Conservation (phyloP, 2,329 filamentous ascomycete species). For the Xylariaceae sp. region DNA sequence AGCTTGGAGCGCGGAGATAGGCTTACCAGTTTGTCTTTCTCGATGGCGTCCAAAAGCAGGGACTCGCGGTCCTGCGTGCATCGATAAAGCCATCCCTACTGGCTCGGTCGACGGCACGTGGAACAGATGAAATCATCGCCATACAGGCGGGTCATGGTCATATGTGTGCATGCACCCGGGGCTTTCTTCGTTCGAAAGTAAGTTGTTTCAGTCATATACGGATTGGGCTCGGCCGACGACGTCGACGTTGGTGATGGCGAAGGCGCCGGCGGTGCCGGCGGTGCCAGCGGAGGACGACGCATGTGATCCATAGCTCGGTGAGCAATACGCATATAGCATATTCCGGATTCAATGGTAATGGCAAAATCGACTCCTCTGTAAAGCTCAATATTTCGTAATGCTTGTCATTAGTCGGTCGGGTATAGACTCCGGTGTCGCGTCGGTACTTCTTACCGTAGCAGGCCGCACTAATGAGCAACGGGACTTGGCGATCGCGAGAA, state of each 20-base stretch:
- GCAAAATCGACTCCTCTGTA: neutral
- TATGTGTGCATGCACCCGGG: slow-evolving; percentile 52
- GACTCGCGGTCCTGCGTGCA: slow-evolving; percentile 44
- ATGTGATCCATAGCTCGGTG: slow-evolving; percentile 10
- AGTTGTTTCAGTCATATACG: too few relatives aligned
- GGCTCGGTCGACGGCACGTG: slow-evolving; percentile 49
- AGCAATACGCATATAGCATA: slow-evolving; percentile 8
- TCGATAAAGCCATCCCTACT: slow-evolving; percentile 66
- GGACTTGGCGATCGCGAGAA: too few relatives aligned
- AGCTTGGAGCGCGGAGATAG: neutral
- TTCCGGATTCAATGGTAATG: neutral
- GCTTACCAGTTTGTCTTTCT: slow-evolving; percentile 27
- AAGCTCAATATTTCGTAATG: slow-evolving; percentile 1
- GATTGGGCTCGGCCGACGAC: too few relatives aligned
- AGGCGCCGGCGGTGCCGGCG: neutral
- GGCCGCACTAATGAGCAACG: too few relatives aligned
- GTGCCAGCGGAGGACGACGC: neutral
- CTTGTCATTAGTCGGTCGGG: too few relatives aligned
- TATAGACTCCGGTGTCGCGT: too few relatives aligned
- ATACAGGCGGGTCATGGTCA: slow-evolving; percentile 62
- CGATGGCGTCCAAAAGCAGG: slow-evolving; percentile 35
- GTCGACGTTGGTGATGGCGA: neutral
- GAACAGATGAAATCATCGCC: slow-evolving; percentile 48
- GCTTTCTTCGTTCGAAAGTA: too few relatives aligned
- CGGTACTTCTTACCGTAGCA: too few relatives aligned